Evolutionary conservation across 2,329 filamentous ascomycete genomes (phyloP), one percentile per base, ranked within the genome.

Genomic region (Gnomoniopsis sp.): DNA sequence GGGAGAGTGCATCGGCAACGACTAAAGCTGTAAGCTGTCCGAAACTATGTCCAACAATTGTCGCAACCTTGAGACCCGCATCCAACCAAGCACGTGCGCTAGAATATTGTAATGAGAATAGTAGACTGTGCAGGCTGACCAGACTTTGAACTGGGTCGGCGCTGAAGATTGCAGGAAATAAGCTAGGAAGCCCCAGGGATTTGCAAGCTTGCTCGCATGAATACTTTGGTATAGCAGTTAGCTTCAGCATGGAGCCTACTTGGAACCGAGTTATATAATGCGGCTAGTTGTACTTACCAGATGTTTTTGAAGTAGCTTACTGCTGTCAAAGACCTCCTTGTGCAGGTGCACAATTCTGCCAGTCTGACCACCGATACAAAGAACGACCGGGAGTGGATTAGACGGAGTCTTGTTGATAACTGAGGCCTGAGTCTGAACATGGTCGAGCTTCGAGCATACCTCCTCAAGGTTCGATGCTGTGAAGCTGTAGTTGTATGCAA

Each of bases 291-390:
- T 30, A 55, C 34, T 38, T 34, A 59, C 68, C 1, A 78, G 65
- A 53, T 77, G 64, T 6, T 58, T 56, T 14, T 67, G 67, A 6
- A 75, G 65, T 3, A 66, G 41, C 0, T 63, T 55, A 33, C 67
- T 64, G n/a, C 52, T 58, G 7, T 69, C 57, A 46, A 70, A 74
- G 2, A 73, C 53, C 3, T 62, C 57, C 17, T 63, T 62, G 34
- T 65, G 62, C 2, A 75, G 58, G 1, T 67, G 66, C 6, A 71
- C 59, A 21, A 64, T 65, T 6, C 50, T 63, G 3, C 67, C 65
- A 1, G 64, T 68, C 53, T 78, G 76, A 2, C 75, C 75, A 3
- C 72, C 73, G 48, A 77, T 75, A 21, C 65, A 67, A 1, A 78
- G 56, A 1, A 77, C 63, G 1, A 75, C 60, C 12, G 65, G 58